These are phyloP conservation scores for Kwoniella shandongensis DNA, from an alignment of 768 basidiomycete genomes.

Conservation along the genomic window DNA sequence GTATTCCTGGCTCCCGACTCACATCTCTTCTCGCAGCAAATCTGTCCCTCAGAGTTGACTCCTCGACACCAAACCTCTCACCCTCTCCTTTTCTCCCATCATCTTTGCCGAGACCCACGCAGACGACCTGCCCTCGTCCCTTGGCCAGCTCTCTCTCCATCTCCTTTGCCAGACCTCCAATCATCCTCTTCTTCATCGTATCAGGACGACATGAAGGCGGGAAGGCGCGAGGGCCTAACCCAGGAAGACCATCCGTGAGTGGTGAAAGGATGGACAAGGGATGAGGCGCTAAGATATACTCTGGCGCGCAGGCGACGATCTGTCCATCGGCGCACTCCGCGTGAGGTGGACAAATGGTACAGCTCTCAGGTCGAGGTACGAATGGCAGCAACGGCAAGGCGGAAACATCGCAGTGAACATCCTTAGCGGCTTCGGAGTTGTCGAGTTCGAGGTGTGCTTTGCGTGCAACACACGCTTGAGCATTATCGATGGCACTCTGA, in stretches of 20 bases:
- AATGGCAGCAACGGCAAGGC: constrained; percentile 46
- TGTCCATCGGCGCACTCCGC: constrained; percentile 50
- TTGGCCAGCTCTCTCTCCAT: constrained; percentile 44
- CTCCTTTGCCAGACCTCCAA: constrained; percentile 47
- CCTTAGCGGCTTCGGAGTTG: constrained; percentile 15
- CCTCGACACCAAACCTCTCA: constrained; percentile 40
- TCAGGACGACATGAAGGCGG: constrained; percentile 54
- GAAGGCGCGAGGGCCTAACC: constrained; percentile 48
- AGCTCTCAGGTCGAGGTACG: constrained; percentile 44
- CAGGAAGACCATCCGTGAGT: constrained; percentile 41
- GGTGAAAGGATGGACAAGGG: constrained; percentile 29
- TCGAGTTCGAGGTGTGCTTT: constrained; percentile 25
- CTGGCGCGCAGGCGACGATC: constrained; percentile 50
- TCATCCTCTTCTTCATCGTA: constrained; percentile 52
- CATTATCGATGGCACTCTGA: constrained; percentile 30
- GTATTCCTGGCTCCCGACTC: constrained; percentile 11
- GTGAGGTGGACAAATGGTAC: constrained; percentile 55
- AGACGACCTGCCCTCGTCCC: constrained; percentile 50
- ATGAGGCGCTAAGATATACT: constrained; percentile 48
- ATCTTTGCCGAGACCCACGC: constrained; percentile 48
- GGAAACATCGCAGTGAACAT: constrained; percentile 44
- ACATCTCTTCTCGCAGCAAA: constrained; percentile 40
- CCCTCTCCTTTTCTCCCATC: constrained; percentile 39
- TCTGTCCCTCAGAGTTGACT: constrained; percentile 26
- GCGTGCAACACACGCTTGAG: constrained; percentile 32